phyloP scores from a whole-genome alignment of 2,329 filamentous ascomycete genomes.

The Aspergillus fumigatiaffinis region DNA sequence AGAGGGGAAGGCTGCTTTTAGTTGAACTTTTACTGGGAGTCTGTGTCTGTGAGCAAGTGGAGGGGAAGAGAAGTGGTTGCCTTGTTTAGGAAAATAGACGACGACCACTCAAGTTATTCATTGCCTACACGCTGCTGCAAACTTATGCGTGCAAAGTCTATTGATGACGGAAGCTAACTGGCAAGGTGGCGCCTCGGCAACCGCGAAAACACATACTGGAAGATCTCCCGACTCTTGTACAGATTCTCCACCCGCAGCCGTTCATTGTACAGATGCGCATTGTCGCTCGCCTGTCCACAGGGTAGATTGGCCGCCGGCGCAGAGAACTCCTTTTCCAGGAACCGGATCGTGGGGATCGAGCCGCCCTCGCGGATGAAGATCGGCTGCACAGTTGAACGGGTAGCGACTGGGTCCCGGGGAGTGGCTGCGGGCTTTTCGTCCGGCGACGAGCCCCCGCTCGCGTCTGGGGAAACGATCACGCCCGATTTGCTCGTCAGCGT shows the following conservation, averaged over 20 bases:
- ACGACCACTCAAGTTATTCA: no score
- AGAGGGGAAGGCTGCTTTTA: no score
- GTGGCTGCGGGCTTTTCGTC: background rate
- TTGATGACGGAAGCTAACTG: no score
- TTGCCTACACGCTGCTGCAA: no score
- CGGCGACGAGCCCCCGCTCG: slow-evolving; percentile 1
- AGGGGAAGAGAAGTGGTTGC: no score
- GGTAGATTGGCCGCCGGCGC: slow-evolving; percentile 90
- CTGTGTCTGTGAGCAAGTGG: no score
- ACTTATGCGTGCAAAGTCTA: no score
- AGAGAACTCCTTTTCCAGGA: slow-evolving; percentile 88
- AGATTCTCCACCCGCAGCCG: slow-evolving; percentile 82
- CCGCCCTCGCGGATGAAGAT: slow-evolving; percentile 95
- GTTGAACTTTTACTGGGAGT: no score
- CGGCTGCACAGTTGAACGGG: slow-evolving; percentile 43
- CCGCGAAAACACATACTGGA: slow-evolving; percentile 75
- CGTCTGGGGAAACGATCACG: background rate
- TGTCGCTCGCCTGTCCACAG: slow-evolving; percentile 90
- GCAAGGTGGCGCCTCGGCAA: slow-evolving; percentile 37
- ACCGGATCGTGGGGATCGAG: slow-evolving; percentile 89
- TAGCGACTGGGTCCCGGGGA: background rate
- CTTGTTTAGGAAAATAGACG: no score
- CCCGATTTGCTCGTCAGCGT: slow-evolving; percentile 31
- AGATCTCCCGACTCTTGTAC: slow-evolving; percentile 87
- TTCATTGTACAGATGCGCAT: slow-evolving; percentile 93